phyloP scores from a whole-genome alignment of 148 eudicot species.

The Nyssa sinensis region DNA sequence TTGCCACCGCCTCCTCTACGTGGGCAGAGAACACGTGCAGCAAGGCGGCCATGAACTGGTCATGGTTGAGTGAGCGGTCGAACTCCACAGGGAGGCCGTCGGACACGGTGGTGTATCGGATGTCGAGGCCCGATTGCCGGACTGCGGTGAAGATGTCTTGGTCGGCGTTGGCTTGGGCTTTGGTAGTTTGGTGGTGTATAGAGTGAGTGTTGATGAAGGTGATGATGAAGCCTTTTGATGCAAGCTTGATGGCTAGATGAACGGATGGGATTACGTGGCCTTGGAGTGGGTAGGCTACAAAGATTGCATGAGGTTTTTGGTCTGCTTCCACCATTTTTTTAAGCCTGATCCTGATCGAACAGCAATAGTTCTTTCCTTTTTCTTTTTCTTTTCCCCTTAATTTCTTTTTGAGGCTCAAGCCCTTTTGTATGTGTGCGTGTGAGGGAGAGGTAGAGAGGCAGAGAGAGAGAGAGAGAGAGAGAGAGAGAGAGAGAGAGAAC shows the following conservation, averaged over 20 bases:
- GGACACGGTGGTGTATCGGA: conserved; percentile 44
- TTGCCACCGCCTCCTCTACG: conserved; percentile 36
- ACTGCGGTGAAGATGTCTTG: conserved; percentile 40
- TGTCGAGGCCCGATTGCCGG: conserved; percentile 42
- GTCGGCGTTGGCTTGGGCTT: conserved; percentile 8
- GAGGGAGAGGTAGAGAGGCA: too few species aligned
- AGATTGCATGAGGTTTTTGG: conserved; percentile 49
- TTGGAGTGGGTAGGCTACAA: conserved; percentile 50
- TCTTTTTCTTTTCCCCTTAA: too few species aligned
- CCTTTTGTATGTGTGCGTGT: too few species aligned
- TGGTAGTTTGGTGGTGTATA: conserved; percentile 46
- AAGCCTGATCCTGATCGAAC: too few species aligned
- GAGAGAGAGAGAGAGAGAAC: too few species aligned
- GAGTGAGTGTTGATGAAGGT: conserved; percentile 65
- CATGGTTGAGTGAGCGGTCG: conserved; percentile 35
- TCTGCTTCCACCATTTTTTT: conserved; percentile 11
- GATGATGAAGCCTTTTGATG: conserved; percentile 59
- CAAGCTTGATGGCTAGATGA: conserved; percentile 60
- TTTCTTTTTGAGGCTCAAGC: too few species aligned
- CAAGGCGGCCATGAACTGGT: conserved; percentile 46
- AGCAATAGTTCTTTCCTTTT: too few species aligned
- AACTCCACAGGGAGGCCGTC: conserved; percentile 51
- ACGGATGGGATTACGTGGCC: conserved; percentile 67
- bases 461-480: too few species aligned
- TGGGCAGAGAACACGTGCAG: conserved; percentile 49